phyloP scores from a whole-genome alignment of 2,329 filamentous ascomycete species.

The Fusarium sp. region DNA sequence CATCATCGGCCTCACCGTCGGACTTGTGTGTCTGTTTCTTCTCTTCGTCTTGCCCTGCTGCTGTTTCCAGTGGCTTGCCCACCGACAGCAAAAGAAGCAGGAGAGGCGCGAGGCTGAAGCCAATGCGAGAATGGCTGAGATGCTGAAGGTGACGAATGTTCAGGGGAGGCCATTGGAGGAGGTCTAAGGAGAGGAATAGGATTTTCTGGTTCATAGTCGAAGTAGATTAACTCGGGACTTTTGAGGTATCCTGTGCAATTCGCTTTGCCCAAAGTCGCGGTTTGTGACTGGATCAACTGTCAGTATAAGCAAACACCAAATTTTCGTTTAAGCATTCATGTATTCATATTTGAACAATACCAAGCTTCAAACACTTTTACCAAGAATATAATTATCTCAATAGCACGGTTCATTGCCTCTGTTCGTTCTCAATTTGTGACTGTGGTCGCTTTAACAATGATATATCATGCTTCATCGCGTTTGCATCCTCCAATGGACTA shows the following conservation, averaged over 20 bases:
- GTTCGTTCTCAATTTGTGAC: background rate
- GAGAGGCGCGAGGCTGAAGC: background rate
- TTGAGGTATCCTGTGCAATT: background rate
- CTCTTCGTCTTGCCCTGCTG: constrained; percentile 27
- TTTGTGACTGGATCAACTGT: background rate
- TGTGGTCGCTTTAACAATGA: background rate
- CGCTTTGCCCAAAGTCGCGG: background rate
- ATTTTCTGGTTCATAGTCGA: background rate
- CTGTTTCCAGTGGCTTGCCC: constrained; percentile 10
- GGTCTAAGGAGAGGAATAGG: background rate
- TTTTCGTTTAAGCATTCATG: no score
- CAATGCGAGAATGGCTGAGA: background rate
- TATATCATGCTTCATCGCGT: background rate
- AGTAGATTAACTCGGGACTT: background rate
- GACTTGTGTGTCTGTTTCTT: constrained; percentile 1
- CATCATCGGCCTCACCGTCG: constrained; percentile 9
- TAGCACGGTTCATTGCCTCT: background rate
- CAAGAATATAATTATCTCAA: background rate
- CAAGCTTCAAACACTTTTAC: no score
- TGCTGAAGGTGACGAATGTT: background rate
- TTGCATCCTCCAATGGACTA: background rate
- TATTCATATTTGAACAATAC: no score
- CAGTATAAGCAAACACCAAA: background rate
- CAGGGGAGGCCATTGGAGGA: background rate
- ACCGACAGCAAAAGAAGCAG: constrained; percentile 9